Conservation (phyloP, 495 filamentous ascomycete species). For the Ramalina intermedia region DNA sequence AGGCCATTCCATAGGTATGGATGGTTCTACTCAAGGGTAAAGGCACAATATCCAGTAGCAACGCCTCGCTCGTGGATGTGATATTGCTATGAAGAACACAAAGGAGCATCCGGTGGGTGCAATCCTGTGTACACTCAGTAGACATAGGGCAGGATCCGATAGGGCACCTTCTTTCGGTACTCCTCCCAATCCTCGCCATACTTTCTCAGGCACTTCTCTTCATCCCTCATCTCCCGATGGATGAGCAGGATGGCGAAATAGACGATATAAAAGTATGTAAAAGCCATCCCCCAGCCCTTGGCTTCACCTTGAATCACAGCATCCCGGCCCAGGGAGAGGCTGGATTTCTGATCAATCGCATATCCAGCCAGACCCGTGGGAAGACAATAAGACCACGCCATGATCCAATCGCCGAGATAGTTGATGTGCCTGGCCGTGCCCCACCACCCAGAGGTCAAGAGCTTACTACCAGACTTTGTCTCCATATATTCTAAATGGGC, state of each 20-base stretch:
- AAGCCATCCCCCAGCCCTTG: slow-evolving; percentile 64
- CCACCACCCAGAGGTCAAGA: slow-evolving; percentile 92
- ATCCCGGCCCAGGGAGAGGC: slow-evolving; percentile 14
- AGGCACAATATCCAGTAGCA: too few species aligned
- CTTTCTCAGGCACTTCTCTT: slow-evolving; percentile 82
- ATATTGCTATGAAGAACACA: not conserved
- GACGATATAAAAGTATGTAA: slow-evolving; percentile 90
- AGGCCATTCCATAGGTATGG: too few species aligned
- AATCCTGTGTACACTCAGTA: slow-evolving; percentile 40
- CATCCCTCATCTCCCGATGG: slow-evolving; percentile 83
- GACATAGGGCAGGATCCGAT: slow-evolving; percentile 77
- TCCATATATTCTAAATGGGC: slow-evolving; percentile 74
- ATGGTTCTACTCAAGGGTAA: too few species aligned
- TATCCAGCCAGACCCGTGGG: slow-evolving; percentile 84
- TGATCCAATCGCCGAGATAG: slow-evolving; percentile 94
- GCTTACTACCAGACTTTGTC: slow-evolving; percentile 65
- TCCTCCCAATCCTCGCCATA: slow-evolving; percentile 89
- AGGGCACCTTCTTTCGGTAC: slow-evolving; percentile 73
- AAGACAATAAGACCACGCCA: slow-evolving; percentile 82
- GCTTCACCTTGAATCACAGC: slow-evolving; percentile 57
- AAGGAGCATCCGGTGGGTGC: not conserved
- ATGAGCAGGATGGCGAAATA: slow-evolving; percentile 86
- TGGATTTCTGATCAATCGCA: slow-evolving; percentile 31
- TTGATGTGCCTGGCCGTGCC: slow-evolving; percentile 87
- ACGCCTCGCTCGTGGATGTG: not conserved